These are phyloP conservation scores for Herpetospermum pedunculosum DNA, from an alignment of 306 rosid species.

Conservation along the genomic window DNA sequence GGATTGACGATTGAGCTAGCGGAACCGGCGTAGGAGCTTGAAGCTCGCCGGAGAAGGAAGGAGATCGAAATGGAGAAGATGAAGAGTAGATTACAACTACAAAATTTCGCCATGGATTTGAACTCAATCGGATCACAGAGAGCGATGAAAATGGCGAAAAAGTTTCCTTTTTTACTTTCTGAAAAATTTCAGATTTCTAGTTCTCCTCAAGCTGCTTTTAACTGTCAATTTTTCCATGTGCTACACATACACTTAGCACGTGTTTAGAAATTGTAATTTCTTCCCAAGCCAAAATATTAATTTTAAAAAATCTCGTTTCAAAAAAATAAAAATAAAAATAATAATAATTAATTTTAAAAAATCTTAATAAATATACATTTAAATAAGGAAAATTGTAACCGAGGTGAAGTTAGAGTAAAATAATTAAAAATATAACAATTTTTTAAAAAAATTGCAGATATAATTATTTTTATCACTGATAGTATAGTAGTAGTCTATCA, in stretches of 20 bases:
- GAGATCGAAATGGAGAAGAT: constrained; percentile 26
- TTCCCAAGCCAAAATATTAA: neutral
- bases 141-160: neutral
- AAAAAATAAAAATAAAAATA: too few species aligned
- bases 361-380: neutral
- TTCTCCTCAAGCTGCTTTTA: neutral
- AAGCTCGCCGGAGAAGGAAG: constrained; percentile 20
- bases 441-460: too few species aligned
- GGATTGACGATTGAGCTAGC: constrained; percentile 78
- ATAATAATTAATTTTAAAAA: too few species aligned
- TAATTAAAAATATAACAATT: too few species aligned
- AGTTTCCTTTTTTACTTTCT: neutral
- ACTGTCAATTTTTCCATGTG: neutral
- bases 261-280: neutral
- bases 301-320: too few species aligned
- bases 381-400: too few species aligned
- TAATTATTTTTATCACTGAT: too few species aligned
- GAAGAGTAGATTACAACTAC: constrained; percentile 14
- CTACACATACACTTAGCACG: neutral
- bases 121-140: constrained; percentile 3
- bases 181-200: neutral
- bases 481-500: too few species aligned
- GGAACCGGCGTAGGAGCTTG: constrained; percentile 61
- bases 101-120: constrained; percentile 33
- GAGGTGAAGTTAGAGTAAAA: too few species aligned